Evolutionary conservation across 2,329 filamentous ascomycete species (phyloP).

Genomic region (Pyricularia sp.): DNA sequence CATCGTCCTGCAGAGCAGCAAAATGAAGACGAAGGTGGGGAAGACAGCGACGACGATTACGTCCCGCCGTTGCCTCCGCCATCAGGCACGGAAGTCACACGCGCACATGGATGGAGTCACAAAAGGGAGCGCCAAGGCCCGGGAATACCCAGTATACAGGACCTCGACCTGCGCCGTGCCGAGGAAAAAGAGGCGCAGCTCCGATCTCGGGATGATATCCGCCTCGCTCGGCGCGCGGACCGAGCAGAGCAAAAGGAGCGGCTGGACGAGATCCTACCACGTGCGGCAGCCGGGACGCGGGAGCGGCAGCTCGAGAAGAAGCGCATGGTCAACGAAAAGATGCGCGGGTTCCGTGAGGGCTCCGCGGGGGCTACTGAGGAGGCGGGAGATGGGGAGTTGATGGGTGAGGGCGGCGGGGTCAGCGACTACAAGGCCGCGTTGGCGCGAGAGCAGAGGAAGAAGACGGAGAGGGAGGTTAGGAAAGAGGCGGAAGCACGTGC

Average conservation of each 20-base stretch:
- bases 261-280: slow-evolving; percentile 69
- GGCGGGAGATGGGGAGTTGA: slow-evolving; percentile 63
- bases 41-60: slow-evolving; percentile 41
- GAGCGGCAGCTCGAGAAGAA: slow-evolving; percentile 86
- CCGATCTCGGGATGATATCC: slow-evolving; percentile 40
- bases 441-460: slow-evolving; percentile 58
- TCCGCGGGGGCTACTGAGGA: slow-evolving; percentile 50
- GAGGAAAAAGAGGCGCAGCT: slow-evolving; percentile 38
- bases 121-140: slow-evolving; percentile 31
- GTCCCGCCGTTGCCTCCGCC: slow-evolving; percentile 33
- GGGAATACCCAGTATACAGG: slow-evolving; percentile 61
- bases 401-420: slow-evolving; percentile 63
- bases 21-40: slow-evolving; percentile 6
- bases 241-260: slow-evolving; percentile 58
- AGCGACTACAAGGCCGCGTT: slow-evolving; percentile 61
- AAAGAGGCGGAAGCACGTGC: slow-evolving; percentile 52
- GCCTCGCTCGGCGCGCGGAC: slow-evolving; percentile 53
- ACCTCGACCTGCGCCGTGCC: slow-evolving; percentile 56
- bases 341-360: slow-evolving; percentile 63
- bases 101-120: slow-evolving; percentile 13
- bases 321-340: slow-evolving; percentile 59
- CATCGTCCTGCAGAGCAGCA: slow-evolving; percentile 7
- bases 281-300: slow-evolving; percentile 71
- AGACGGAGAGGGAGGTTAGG: slow-evolving; percentile 74
- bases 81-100: slow-evolving; percentile 35